A percentile compares a stretch with the other conserved stretches of the same genome.
Evolutionary conservation across 2,329 filamentous ascomycete species (phyloP).

Genomic region (Nothophoma quercina): DNA sequence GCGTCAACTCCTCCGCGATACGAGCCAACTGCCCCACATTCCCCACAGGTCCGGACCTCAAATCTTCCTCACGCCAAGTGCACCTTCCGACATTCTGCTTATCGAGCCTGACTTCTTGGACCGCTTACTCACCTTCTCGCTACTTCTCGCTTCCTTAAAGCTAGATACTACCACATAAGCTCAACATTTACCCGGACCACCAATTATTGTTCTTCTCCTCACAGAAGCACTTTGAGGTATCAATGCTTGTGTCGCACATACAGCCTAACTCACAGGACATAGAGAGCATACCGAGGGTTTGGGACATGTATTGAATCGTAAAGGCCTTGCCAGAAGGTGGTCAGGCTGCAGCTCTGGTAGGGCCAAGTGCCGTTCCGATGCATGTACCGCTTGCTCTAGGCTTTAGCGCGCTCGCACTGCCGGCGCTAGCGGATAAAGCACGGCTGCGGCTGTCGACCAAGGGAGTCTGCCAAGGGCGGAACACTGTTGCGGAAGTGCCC

Average conservation of each 20-base stretch:
- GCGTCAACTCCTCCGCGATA: neutral
- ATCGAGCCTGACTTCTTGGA: neutral
- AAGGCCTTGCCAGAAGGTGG: no score
- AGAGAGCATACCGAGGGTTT: neutral
- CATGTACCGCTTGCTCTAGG: neutral
- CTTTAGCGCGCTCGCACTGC: neutral
- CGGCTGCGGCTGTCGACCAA: conserved; percentile 6
- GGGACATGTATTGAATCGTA: no score
- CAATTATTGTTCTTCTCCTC: neutral
- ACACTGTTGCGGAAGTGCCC: no score
- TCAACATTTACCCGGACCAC: neutral
- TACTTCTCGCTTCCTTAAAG: neutral
- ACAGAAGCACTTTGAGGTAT: neutral
- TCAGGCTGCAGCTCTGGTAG: neutral
- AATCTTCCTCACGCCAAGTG: conserved; percentile 5
- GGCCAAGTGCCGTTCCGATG: conserved; percentile 10
- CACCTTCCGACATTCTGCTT: conserved; percentile 15
- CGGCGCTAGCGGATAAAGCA: conserved; percentile 15
- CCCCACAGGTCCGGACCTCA: conserved; percentile 5
- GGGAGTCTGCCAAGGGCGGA: neutral
- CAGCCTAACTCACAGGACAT: neutral
- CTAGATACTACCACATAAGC: no score
- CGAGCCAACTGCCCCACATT: conserved; percentile 11
- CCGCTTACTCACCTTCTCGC: neutral
- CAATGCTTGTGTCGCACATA: neutral